These are phyloP conservation scores for Eucommia ulmoides DNA, from an alignment of 257 asterid species.

Conservation along the genomic window DNA sequence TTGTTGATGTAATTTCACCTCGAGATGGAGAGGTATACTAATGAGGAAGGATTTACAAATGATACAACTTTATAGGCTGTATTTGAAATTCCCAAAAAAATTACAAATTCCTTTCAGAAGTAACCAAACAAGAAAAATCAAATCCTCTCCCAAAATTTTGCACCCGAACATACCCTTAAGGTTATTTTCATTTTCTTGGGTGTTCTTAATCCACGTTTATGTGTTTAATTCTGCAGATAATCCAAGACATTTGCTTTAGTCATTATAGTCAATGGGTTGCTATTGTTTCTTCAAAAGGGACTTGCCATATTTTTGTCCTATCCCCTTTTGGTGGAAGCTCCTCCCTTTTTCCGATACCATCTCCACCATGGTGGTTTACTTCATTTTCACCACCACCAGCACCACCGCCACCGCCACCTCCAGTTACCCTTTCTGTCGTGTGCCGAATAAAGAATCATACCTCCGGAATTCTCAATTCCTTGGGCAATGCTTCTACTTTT, in stretches of 20 bases:
- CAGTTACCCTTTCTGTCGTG: conserved; percentile 41
- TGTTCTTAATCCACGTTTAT: too few species aligned
- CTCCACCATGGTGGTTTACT: conserved; percentile 58
- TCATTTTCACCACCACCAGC: conserved; percentile 40
- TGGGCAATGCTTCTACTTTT: conserved; percentile 57
- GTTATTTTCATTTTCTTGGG: too few species aligned
- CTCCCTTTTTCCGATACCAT: conserved; percentile 23
- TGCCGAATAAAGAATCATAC: conserved; percentile 45
- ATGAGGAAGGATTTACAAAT: too few species aligned
- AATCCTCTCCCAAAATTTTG: too few species aligned
- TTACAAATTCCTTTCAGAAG: too few species aligned
- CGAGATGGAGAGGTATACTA: too few species aligned
- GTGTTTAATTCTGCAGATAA: conserved; percentile 29
- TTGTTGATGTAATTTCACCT: too few species aligned
- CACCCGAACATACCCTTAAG: too few species aligned
- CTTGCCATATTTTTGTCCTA: conserved; percentile 50
- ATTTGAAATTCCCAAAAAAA: too few species aligned
- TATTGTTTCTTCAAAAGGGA: conserved; percentile 52
- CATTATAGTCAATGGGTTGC: conserved; percentile 57
- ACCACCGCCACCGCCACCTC: conserved; percentile 35
- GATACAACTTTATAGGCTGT: too few species aligned
- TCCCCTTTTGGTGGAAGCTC: conserved; percentile 54
- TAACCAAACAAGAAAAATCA: too few species aligned
- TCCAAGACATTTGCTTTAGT: conserved; percentile 66
- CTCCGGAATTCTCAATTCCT: conserved; percentile 44